Conservation (phyloP, 208 protist genomes). For the Trypanosoma boissoni region DNA sequence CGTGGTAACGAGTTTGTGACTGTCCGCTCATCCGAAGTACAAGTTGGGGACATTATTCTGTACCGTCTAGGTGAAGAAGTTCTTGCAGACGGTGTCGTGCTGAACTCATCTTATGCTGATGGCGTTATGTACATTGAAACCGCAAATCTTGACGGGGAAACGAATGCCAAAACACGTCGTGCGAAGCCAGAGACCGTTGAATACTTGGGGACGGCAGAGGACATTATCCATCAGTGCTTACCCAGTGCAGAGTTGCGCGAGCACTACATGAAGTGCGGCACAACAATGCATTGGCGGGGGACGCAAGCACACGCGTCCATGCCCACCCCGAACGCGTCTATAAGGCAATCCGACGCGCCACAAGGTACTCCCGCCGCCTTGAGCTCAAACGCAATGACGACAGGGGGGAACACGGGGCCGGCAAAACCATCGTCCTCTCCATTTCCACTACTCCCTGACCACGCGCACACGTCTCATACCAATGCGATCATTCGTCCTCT, state of each 20-base stretch:
- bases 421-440: background rate
- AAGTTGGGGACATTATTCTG: conserved; percentile 79
- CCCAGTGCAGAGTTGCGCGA: background rate
- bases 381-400: too few relatives aligned
- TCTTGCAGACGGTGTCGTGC: conserved; percentile 78
- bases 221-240: conserved; percentile 47
- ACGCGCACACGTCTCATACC: too few relatives aligned
- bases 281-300: background rate
- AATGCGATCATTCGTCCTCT: too few relatives aligned
- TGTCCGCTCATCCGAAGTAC: conserved; percentile 61
- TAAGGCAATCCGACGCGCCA: too few relatives aligned
- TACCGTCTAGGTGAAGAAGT: conserved; percentile 65
- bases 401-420: background rate
- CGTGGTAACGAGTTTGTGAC: conserved; percentile 35
- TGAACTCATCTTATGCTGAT: conserved; percentile 72
- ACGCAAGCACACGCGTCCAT: too few relatives aligned
- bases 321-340: too few relatives aligned
- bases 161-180: conserved; percentile 80
- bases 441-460: background rate
- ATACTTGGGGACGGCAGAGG: conserved; percentile 61
- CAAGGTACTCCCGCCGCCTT: too few relatives aligned
- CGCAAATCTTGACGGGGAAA: conserved; percentile 91
- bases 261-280: conserved; percentile 14
- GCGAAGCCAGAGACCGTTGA: conserved; percentile 64
- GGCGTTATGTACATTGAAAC: conserved; percentile 90